Percentiles rank a stretch among this genome's conserved stretches.
phyloP scores from a whole-genome alignment of 768 basidiomycete genomes.

The Exsudoporus frostii region DNA sequence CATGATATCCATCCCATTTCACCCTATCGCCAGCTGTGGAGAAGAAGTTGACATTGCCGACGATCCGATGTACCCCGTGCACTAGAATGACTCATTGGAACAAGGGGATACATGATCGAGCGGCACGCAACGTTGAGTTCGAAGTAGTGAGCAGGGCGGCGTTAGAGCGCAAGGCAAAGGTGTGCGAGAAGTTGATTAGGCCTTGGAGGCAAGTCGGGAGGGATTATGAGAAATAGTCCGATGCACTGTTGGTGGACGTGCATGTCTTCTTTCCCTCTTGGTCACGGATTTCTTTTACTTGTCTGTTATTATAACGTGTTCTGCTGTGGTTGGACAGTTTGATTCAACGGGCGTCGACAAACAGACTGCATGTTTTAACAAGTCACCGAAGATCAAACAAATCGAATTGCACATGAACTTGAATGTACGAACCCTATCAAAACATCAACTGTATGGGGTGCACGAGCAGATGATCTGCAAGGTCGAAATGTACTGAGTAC shows the following conservation, averaged over 20 bases:
- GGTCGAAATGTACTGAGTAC: slow-evolving; percentile 25
- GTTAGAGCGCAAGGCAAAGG: slow-evolving; percentile 73
- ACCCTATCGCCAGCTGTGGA: not conserved
- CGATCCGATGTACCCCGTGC: too few relatives aligned
- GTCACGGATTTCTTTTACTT: too few relatives aligned
- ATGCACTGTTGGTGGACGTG: slow-evolving; percentile 73
- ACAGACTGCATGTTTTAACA: too few relatives aligned
- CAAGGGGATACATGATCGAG: slow-evolving; percentile 67
- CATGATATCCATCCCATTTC: not conserved
- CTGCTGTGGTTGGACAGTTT: slow-evolving; percentile 44
- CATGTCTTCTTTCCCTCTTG: slow-evolving; percentile 25
- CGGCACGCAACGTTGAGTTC: slow-evolving; percentile 64
- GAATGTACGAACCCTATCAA: slow-evolving; percentile 29
- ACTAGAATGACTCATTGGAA: slow-evolving; percentile 78
- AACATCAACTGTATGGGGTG: slow-evolving; percentile 43
- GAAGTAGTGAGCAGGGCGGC: slow-evolving; percentile 63
- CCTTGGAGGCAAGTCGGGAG: slow-evolving; percentile 81
- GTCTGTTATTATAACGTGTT: not conserved
- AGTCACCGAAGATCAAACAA: not conserved
- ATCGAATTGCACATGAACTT: not conserved
- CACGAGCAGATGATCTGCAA: slow-evolving; percentile 61
- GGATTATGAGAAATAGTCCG: slow-evolving; percentile 74
- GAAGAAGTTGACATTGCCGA: not conserved
- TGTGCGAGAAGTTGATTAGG: slow-evolving; percentile 74
- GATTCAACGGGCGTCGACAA: slow-evolving; percentile 54